Base-by-base conservation (phyloP, 495 filamentous ascomycete species). In the Pseudoneurospora amorphoporcata region DNA sequence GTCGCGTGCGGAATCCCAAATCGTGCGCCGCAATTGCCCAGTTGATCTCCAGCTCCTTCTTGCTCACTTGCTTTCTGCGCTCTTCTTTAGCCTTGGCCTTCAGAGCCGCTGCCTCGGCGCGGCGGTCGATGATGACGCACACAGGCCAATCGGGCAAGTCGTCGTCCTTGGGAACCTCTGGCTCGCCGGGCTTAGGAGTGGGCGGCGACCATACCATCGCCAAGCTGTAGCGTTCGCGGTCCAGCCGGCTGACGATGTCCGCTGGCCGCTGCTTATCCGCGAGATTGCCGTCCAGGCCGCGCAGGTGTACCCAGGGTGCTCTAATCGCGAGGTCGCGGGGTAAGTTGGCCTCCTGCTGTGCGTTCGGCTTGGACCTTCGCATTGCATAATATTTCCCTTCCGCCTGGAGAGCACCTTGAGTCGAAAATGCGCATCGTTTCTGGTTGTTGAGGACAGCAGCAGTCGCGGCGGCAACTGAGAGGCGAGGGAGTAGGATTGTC, bases 31-130 rank as follows among this genome's bases (percentile, higher is more conserved):
- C 89, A 74, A 95, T 94, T 37, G 90, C 88, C 94, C 94, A 97
- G 80, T 93, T 93, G 73, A 97, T 35, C 82, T 97, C 94, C 17
- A 97, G 77, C 77, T 91, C 88, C 83, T 97, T 96, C 7, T 78
- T 73, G 73, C 68, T 65, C 43, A 75, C 69, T 8, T 58, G 32
- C 72, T 78, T 76, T 42, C 76, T 72, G n/a, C 76, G 79, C 58
- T 70, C 72, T 19, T 73, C 72, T 58, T 75, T 80, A 68, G 69
- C 72, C 72, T 77, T 81, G 10, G 73, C 77, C 41, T 73, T 72
- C 29, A 69, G 70, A 47, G 75, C 75, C n/a, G 69, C 74, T 23
- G 69, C 37, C 75, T 76, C 76, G 45, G 69, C 75, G 53, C 78
- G 78, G 69, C 72, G 72, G 76, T 89, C 84, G 70, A 90, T 71